Conservation (phyloP, 2,329 filamentous ascomycete species). For the Aspergillus hiratsukae region DNA sequence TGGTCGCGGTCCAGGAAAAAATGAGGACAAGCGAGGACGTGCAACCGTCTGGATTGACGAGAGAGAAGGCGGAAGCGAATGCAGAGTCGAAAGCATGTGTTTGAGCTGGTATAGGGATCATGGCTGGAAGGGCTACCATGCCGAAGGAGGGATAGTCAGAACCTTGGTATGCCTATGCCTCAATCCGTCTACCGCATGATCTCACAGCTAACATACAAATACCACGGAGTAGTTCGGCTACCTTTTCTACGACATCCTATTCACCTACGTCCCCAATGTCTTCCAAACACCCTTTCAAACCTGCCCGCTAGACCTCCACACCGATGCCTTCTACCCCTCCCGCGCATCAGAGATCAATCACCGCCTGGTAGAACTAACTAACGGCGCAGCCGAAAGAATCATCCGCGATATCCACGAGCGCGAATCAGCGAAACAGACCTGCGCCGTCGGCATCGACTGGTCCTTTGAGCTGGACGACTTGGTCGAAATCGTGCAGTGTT, state of each 20-base stretch:
- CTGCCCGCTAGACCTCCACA: slow-evolving; percentile 86
- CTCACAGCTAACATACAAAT: neutral
- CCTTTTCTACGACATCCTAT: slow-evolving; percentile 89
- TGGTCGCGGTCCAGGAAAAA: slow-evolving; percentile 11
- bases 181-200: neutral
- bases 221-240: slow-evolving; percentile 58
- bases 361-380: slow-evolving; percentile 78
- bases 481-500: slow-evolving; percentile 71
- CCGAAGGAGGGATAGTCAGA: slow-evolving; percentile 85
- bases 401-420: slow-evolving; percentile 64
- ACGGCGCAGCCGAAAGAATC: slow-evolving; percentile 67
- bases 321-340: slow-evolving; percentile 83
- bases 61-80: slow-evolving; percentile 63
- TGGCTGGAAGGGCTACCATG: slow-evolving; percentile 93
- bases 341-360: slow-evolving; percentile 87
- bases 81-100: slow-evolving; percentile 91
- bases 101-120: slow-evolving; percentile 75
- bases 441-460: slow-evolving; percentile 91
- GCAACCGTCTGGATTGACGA: slow-evolving; percentile 86
- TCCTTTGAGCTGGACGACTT: slow-evolving; percentile 75
- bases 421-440: slow-evolving; percentile 68
- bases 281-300: slow-evolving; percentile 96
- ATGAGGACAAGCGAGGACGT: slow-evolving; percentile 29
- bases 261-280: slow-evolving; percentile 90
- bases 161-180: slow-evolving; percentile 56